These are phyloP conservation scores for Penicillium mononematosum DNA, from an alignment of 495 filamentous ascomycete species.

Conservation along the genomic window DNA sequence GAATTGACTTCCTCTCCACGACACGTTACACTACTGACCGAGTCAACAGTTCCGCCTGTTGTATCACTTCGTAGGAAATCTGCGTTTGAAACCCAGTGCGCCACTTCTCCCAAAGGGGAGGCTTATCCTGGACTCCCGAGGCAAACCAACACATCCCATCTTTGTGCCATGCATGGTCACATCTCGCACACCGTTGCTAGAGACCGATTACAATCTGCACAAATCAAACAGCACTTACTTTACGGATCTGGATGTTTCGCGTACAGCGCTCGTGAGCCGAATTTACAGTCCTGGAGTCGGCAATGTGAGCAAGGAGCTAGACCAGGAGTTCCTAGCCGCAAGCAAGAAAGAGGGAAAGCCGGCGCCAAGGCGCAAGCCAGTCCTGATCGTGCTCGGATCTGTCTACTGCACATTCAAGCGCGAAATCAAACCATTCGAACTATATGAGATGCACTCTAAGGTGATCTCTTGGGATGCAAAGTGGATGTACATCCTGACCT, in stretches of 20 bases:
- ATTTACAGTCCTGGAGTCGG: slow-evolving; percentile 58
- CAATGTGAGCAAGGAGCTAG: slow-evolving; percentile 47
- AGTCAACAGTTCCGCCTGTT: slow-evolving; percentile 47
- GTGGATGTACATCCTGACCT: slow-evolving; percentile 75
- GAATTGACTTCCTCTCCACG: neutral
- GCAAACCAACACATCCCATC: slow-evolving; percentile 46
- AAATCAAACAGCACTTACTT: slow-evolving; percentile 78
- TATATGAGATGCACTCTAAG: slow-evolving; percentile 65
- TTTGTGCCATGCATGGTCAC: slow-evolving; percentile 55
- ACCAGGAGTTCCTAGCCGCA: slow-evolving; percentile 37
- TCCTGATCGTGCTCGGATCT: slow-evolving; percentile 61
- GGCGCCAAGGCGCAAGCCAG: slow-evolving; percentile 38
- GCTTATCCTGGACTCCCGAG: slow-evolving; percentile 30
- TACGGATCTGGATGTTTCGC: slow-evolving; percentile 67
- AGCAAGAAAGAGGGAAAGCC: slow-evolving; percentile 43
- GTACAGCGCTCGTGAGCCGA: slow-evolving; percentile 59
- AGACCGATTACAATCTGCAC: slow-evolving; percentile 69
- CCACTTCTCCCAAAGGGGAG: slow-evolving; percentile 38
- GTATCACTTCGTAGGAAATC: slow-evolving; percentile 49
- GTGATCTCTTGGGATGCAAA: slow-evolving; percentile 77
- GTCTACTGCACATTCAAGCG: slow-evolving; percentile 65
- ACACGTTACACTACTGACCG: slow-evolving; percentile 20
- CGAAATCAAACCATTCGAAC: slow-evolving; percentile 65
- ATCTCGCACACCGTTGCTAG: slow-evolving; percentile 53
- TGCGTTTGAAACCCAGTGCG: slow-evolving; percentile 45